Conservation (phyloP, 2,329 filamentous ascomycete species). For the Teratosphaeriaceae sp. region DNA sequence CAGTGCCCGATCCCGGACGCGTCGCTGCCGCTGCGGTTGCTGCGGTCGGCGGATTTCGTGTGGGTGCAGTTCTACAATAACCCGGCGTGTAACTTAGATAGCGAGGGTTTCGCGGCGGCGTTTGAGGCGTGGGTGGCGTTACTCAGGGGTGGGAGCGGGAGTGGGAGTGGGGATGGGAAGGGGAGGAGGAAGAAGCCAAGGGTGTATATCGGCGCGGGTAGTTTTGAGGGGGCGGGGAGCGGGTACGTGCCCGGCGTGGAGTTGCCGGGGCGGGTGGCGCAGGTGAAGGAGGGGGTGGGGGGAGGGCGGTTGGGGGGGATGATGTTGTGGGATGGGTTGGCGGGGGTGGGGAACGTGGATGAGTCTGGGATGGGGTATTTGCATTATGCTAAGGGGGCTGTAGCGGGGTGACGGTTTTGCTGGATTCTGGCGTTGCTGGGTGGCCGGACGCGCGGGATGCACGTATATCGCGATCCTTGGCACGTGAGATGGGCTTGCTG, state of each 20-base stretch:
- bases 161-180: too few relatives aligned
- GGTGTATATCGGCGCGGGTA: constrained; percentile 28
- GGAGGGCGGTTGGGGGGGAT: constrained; percentile 33
- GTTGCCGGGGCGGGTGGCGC: constrained; percentile 17
- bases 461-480: neutral
- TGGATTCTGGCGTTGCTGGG: too few relatives aligned
- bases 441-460: too few relatives aligned
- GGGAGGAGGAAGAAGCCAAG: too few relatives aligned
- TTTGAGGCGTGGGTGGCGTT: constrained; percentile 25
- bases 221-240: constrained; percentile 18
- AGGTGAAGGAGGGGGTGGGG: constrained; percentile 21
- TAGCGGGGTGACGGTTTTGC: too few relatives aligned
- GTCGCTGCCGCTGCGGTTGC: constrained; percentile 25
- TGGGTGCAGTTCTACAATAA: constrained; percentile 40
- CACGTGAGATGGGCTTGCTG: too few relatives aligned
- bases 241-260: constrained; percentile 26
- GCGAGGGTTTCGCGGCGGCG: constrained; percentile 21
- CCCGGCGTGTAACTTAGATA: constrained; percentile 27
- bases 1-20: constrained; percentile 32
- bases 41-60: constrained; percentile 31
- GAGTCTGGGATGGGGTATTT: constrained; percentile 9
- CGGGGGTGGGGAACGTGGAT: constrained; percentile 24
- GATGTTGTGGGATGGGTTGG: constrained; percentile 33
- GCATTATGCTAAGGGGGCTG: constrained; percentile 9
- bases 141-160: too few relatives aligned